Evolutionary conservation across 352 stramenopile species (phyloP).

Genomic region (Sclerospora graminicola): DNA sequence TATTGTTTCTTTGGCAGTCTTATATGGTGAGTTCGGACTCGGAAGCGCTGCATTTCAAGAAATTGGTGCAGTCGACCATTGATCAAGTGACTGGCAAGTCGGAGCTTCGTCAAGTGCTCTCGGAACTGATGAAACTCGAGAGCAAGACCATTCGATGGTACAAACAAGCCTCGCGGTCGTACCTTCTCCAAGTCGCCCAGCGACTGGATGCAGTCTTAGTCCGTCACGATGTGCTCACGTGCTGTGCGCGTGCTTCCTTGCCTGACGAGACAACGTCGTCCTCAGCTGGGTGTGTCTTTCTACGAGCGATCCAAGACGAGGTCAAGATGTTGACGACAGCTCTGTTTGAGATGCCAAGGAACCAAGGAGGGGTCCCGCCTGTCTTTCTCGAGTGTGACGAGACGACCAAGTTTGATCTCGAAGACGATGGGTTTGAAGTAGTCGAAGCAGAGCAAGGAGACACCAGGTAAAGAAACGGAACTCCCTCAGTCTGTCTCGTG

Average conservation of each 20-base stretch:
- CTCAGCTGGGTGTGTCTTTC: slow-evolving; percentile 29
- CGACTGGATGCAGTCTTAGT: slow-evolving; percentile 35
- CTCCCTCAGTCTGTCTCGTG: too few relatives aligned
- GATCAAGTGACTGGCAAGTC: slow-evolving; percentile 28
- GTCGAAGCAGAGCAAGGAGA: slow-evolving; percentile 23
- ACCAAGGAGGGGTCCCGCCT: slow-evolving; percentile 59
- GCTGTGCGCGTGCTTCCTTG: slow-evolving; percentile 25
- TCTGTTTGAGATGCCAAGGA: slow-evolving; percentile 62
- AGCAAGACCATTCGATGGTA: slow-evolving; percentile 65
- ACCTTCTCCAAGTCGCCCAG: slow-evolving; percentile 52
- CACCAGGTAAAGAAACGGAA: too few relatives aligned
- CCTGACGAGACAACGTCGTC: slow-evolving; percentile 1
- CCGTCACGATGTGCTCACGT: slow-evolving; percentile 33
- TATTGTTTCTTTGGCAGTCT: slow-evolving; percentile 25
- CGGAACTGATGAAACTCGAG: slow-evolving; percentile 58
- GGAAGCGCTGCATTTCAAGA: slow-evolving; percentile 26
- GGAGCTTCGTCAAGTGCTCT: slow-evolving; percentile 41
- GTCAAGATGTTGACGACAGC: slow-evolving; percentile 33
- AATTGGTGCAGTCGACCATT: slow-evolving; percentile 38
- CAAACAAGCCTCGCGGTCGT: slow-evolving; percentile 45
- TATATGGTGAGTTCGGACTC: slow-evolving; percentile 40
- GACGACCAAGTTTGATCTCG: slow-evolving; percentile 62
- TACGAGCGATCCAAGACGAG: slow-evolving; percentile 39
- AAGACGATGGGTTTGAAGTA: slow-evolving; percentile 78
- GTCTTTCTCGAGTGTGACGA: slow-evolving; percentile 65